These are phyloP conservation scores for Euphorbia peplus DNA, from an alignment of 345 rosid genomes.

Conservation along the genomic window DNA sequence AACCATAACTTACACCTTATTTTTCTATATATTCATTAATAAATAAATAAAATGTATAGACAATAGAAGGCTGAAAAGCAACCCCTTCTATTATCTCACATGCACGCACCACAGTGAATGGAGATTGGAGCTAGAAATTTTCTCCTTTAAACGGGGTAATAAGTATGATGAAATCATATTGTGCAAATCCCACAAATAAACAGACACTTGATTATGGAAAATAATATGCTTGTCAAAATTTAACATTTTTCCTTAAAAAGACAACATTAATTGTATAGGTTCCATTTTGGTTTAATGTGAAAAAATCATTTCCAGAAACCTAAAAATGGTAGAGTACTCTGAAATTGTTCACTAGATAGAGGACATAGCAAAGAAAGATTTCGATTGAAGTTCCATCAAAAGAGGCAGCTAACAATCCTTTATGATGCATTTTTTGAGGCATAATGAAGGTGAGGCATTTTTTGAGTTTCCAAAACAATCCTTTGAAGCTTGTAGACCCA, in stretches of 20 bases:
- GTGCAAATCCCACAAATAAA: neutral
- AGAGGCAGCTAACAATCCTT: conserved; percentile 61
- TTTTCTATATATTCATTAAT: too few species aligned
- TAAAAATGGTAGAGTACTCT: neutral
- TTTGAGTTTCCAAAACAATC: conserved; percentile 28
- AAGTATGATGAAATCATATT: neutral
- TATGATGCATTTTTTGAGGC: too few species aligned
- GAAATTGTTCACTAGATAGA: conserved; percentile 11
- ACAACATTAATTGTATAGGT: too few species aligned
- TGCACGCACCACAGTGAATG: too few species aligned
- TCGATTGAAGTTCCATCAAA: conserved; percentile 39
- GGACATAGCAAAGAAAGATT: conserved; percentile 32
- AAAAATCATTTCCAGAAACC: neutral
- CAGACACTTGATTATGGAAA: too few species aligned
- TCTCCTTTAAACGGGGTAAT: too few species aligned
- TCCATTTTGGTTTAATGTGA: too few species aligned
- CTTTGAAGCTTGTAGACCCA: conserved; percentile 53
- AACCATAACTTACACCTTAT: too few species aligned
- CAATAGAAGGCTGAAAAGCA: too few species aligned
- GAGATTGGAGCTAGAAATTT: too few species aligned
- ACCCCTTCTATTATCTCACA: too few species aligned
- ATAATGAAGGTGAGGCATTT: conserved; percentile 36
- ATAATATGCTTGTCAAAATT: neutral
- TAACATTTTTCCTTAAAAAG: neutral
- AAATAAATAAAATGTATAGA: too few species aligned